Evolutionary conservation across 2,329 filamentous ascomycete species (phyloP).

Genomic region (Talaromyces sp.): DNA sequence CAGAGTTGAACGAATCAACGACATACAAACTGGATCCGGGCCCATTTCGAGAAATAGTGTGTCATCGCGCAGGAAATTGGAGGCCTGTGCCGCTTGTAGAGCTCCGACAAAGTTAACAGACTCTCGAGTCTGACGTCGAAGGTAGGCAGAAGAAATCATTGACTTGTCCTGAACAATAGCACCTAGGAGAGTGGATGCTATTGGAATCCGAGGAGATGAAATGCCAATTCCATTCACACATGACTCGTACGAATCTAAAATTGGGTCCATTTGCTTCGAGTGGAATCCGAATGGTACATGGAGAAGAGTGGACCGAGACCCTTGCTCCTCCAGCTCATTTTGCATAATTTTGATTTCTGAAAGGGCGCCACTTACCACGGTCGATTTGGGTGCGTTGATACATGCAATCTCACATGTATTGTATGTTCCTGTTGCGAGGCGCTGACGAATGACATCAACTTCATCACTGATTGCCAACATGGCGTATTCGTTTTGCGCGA

Average conservation of each 20-base stretch:
- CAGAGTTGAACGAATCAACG: background rate
- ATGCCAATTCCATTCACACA: slow-evolving; percentile 32
- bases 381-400: slow-evolving; percentile 37
- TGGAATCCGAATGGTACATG: slow-evolving; percentile 44
- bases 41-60: slow-evolving; percentile 43
- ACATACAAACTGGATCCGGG: slow-evolving; percentile 39
- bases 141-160: slow-evolving; percentile 33
- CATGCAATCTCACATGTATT: slow-evolving; percentile 22
- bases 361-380: slow-evolving; percentile 36
- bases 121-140: slow-evolving; percentile 36
- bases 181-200: slow-evolving; percentile 42
- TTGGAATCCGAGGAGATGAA: slow-evolving; percentile 33
- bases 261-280: slow-evolving; percentile 41
- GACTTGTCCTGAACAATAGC: slow-evolving; percentile 32
- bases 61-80: slow-evolving; percentile 16
- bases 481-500: background rate
- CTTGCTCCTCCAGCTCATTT: slow-evolving; percentile 26
- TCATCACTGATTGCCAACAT: slow-evolving; percentile 2
- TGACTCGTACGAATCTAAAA: slow-evolving; percentile 36
- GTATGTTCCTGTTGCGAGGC: background rate
- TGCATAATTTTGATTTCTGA: slow-evolving; percentile 30
- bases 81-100: slow-evolving; percentile 20
- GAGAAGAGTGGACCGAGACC: slow-evolving; percentile 35
- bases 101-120: slow-evolving; percentile 42
- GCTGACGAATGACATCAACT: background rate